Percentiles rank a stretch among this genome's conserved stretches.
phyloP scores from a whole-genome alignment of 2,329 filamentous ascomycete genomes.

The Calonectria hongkongensis region DNA sequence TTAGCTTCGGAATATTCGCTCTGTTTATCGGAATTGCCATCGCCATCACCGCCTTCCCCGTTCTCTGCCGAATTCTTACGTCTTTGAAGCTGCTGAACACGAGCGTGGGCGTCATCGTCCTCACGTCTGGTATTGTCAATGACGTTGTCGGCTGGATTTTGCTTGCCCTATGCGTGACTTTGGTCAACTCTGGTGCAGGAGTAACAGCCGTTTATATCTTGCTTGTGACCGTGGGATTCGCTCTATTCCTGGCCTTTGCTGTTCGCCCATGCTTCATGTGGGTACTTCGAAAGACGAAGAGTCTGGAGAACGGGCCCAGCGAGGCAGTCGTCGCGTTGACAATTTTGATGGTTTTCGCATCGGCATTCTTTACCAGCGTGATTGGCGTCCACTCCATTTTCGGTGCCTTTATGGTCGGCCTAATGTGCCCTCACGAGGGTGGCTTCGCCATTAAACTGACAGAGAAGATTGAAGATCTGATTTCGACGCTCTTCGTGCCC shows the following conservation, averaged over 20 bases:
- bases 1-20: constrained; percentile 72
- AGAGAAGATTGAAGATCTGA: constrained; percentile 94
- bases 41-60: constrained; percentile 92
- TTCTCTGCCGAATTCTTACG: constrained; percentile 92
- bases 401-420: constrained; percentile 89
- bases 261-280: constrained; percentile 86
- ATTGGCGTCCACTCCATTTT: constrained; percentile 97
- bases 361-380: constrained; percentile 87
- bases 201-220: constrained; percentile 89
- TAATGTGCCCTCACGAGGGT: constrained; percentile 91
- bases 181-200: constrained; percentile 90
- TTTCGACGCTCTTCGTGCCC: constrained; percentile 87
- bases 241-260: constrained; percentile 82
- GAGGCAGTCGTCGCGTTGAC: constrained; percentile 89
- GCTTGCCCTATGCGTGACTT: constrained; percentile 92
- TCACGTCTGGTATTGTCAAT: constrained; percentile 93
- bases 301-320: constrained; percentile 89
- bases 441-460: constrained; percentile 93
- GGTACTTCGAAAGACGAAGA: constrained; percentile 82
- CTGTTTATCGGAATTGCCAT: constrained; percentile 92
- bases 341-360: constrained; percentile 83
- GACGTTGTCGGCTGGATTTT: constrained; percentile 87
- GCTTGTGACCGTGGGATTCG: constrained; percentile 83
- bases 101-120: constrained; percentile 88
- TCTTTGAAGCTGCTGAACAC: constrained; percentile 90